Base-by-base conservation (phyloP, 2,329 filamentous ascomycete species). In the Claviceps sp. region DNA sequence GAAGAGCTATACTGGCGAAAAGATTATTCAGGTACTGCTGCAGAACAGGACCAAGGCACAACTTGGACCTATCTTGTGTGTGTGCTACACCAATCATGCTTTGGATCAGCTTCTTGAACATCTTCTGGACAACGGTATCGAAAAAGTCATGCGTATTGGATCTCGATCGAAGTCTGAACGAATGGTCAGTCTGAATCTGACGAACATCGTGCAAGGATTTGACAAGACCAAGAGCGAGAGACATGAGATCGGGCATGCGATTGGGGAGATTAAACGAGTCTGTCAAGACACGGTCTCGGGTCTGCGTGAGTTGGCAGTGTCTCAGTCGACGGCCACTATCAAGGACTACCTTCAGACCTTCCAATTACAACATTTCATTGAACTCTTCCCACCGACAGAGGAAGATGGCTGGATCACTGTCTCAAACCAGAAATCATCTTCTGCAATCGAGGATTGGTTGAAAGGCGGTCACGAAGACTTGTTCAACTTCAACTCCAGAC, bases 91-190 rank as follows among this genome's bases (percentile, higher is more conserved):
- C 11, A 73, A 68, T 43, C 73, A 76, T 50, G 73, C 73, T 0
- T 55, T 78, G 0, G 76, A 78, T 53, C 75, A 78, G 56, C 69
- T 86, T 0, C 68, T 87, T 0, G 76, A 84, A 55, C 75, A 83
- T 53, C 61, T 86, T 0, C 51, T 80, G 0, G 66, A 77, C 6
- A 68, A 66, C 2, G 69, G 68, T 0, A 61, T 77, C 4, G 56
- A 63, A 0, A 67, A 77, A 5, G 70, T 86, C 26, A 72, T 86
- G 26, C 78, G 83, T 0, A 77, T 87, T 5, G 83, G 83, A 0
- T 73, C 71, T 0, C 71, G 72, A 16, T 80, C 74, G 1, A 78
- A 80, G 53, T 80, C 78, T 0, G 71, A 76, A 34, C 57, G 64
- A 1, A 63, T 86, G 0, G 59, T 73, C 8, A 59, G 60, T 0